phyloP scores from a whole-genome alignment of 2,329 filamentous ascomycete genomes.

The Fusarium sarcochroum region DNA sequence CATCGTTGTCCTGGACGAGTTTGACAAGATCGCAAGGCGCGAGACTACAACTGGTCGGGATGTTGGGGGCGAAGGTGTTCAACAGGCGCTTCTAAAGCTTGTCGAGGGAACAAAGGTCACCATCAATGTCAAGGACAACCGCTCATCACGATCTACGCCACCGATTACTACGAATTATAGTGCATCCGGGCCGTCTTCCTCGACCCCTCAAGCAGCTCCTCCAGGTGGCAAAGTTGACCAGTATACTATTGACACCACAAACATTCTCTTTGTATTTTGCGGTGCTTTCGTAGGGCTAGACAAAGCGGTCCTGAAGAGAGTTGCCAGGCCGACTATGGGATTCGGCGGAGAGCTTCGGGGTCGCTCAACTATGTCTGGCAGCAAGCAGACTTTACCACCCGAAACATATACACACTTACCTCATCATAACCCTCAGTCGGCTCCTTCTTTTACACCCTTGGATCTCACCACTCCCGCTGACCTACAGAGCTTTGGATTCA shows the following conservation, averaged over 20 bases:
- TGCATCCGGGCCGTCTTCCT: conserved; percentile 58
- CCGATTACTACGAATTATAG: conserved; percentile 69
- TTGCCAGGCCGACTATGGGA: conserved; percentile 87
- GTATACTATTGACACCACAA: conserved; percentile 88
- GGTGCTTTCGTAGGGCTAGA: conserved; percentile 95
- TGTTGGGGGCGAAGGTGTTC: conserved; percentile 95
- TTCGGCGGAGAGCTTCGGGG: conserved; percentile 87
- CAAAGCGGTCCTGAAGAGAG: conserved; percentile 87
- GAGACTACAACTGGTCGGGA: conserved; percentile 92
- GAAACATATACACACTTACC: conserved; percentile 71
- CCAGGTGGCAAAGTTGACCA: conserved; percentile 70
- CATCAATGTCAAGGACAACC: conserved; percentile 86
- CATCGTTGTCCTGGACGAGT: conserved; percentile 96
- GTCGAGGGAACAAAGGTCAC: conserved; percentile 96
- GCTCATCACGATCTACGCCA: conserved; percentile 67
- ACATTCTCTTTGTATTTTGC: conserved; percentile 97
- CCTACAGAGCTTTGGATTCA: conserved; percentile 88
- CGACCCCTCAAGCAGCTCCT: conserved; percentile 62
- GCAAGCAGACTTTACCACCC: conserved; percentile 74
- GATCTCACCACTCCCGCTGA: conserved; percentile 83
- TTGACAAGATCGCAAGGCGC: conserved; percentile 94
- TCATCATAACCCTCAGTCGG: conserved; percentile 61
- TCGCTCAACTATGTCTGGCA: conserved; percentile 62
- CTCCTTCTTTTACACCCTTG: conserved; percentile 67
- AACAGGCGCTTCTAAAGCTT: conserved; percentile 95